Conservation (phyloP, 495 filamentous ascomycete species). For the Daldinia decipiens region DNA sequence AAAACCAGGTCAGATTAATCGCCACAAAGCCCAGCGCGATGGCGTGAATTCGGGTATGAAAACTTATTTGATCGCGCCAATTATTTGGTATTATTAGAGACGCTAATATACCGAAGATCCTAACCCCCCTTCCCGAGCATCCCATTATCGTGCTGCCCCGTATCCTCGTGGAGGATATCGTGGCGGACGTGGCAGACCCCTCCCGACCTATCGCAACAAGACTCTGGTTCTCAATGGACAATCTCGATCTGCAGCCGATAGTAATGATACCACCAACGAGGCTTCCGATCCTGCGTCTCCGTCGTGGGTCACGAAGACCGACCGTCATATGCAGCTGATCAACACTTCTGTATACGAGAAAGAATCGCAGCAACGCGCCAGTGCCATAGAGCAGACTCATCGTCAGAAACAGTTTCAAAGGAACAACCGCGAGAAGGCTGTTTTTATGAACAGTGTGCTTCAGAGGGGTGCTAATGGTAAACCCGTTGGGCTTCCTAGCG, state of each 20-base stretch:
- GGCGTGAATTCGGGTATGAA: conserved; percentile 39
- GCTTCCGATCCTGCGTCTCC: conserved; percentile 54
- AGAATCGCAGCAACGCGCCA: conserved; percentile 72
- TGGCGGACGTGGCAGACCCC: conserved; percentile 54
- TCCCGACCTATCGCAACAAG: conserved; percentile 70
- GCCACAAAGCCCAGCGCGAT: conserved; percentile 74
- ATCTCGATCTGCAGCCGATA: conserved; percentile 45
- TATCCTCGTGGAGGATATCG: conserved; percentile 56
- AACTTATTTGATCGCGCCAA: conserved; percentile 10
- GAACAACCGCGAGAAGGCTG: conserved; percentile 72
- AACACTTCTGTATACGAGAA: conserved; percentile 85
- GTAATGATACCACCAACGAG: conserved; percentile 38
- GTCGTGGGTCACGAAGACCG: conserved; percentile 80
- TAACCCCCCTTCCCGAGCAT: conserved; percentile 34
- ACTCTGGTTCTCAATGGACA: conserved; percentile 75
- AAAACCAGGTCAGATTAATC: conserved; percentile 79
- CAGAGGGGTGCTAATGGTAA: conserved; percentile 49
- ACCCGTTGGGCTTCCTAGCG: conserved; percentile 50
- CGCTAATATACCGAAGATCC: conserved; percentile 29
- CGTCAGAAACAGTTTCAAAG: conserved; percentile 67
- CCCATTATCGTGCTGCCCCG: conserved; percentile 41
- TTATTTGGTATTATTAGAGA: conserved; percentile 20
- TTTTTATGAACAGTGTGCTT: conserved; percentile 55
- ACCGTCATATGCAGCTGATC: conserved; percentile 90
- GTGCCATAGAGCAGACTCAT: conserved; percentile 77